phyloP scores from a whole-genome alignment of 768 basidiomycete genomes.

The Serendipita vermifera region DNA sequence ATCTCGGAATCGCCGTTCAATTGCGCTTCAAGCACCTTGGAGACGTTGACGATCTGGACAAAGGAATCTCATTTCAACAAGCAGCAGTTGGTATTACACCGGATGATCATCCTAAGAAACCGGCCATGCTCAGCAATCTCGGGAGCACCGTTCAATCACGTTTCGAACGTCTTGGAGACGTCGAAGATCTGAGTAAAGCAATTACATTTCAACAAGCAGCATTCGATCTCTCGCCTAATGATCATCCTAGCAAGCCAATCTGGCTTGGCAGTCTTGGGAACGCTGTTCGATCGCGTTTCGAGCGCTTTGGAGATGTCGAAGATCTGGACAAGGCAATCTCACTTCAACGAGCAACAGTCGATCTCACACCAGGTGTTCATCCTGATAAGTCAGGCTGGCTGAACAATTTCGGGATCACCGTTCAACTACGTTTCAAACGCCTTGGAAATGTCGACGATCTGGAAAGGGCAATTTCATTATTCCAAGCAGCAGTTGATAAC shows the following conservation, averaged over 20 bases:
- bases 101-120: constrained; percentile 11
- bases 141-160: constrained; percentile 7
- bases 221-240: constrained; percentile 11
- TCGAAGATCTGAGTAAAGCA: constrained; percentile 12
- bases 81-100: constrained; percentile 10
- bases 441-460: constrained; percentile 12
- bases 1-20: constrained; percentile 6
- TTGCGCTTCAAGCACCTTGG: constrained; percentile 13
- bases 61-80: background rate
- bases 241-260: constrained; percentile 7
- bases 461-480: constrained; percentile 8
- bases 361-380: constrained; percentile 11
- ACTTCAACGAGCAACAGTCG: constrained; percentile 1
- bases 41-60: constrained; percentile 4
- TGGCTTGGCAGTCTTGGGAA: constrained; percentile 12
- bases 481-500: constrained; percentile 8
- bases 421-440: constrained; percentile 11
- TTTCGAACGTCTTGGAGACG: constrained; percentile 13
- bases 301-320: constrained; percentile 10
- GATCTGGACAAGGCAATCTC: constrained; percentile 13
- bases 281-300: constrained; percentile 9
- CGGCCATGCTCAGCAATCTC: constrained; percentile 11
- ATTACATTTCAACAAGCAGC: constrained; percentile 4
- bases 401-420: constrained; percentile 12
- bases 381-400: constrained; percentile 7